phyloP scores from a whole-genome alignment of 2,329 filamentous ascomycete species.

The Claviceps lovelessii region DNA sequence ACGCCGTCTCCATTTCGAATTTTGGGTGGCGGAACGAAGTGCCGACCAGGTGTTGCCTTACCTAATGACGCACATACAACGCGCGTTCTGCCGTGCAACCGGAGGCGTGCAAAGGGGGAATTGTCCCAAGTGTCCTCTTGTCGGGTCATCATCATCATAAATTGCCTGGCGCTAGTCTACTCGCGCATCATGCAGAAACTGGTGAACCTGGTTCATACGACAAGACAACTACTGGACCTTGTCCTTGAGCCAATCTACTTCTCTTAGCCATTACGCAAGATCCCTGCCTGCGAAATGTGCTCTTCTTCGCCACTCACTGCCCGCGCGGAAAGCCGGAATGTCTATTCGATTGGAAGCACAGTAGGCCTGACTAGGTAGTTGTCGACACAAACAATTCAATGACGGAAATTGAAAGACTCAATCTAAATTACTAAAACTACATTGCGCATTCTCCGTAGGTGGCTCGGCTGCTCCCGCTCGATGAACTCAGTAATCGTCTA shows the following conservation, averaged over 20 bases:
- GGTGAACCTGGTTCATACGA: neutral
- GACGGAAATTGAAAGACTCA: neutral
- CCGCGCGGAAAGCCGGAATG: neutral
- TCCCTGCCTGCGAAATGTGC: neutral
- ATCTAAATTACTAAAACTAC: neutral
- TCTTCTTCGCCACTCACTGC: neutral
- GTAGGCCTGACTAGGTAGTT: neutral
- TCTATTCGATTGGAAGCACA: neutral
- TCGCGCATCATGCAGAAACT: neutral
- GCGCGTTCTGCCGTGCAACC: neutral
- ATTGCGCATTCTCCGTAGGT: neutral
- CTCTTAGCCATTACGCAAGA: neutral
- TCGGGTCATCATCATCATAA: neutral
- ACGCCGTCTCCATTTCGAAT: neutral
- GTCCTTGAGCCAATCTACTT: neutral
- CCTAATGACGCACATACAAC: constrained; percentile 5
- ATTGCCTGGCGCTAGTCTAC: neutral
- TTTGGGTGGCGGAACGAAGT: constrained; percentile 3
- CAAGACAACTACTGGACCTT: neutral
- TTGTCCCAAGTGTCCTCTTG: neutral
- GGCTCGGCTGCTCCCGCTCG: neutral
- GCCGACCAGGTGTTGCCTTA: constrained; percentile 5
- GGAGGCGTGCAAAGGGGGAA: neutral
- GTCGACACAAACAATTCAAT: neutral
- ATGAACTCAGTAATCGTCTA: neutral